Evolutionary conservation across 805 yeast species (phyloP).

Genomic region (Cyberlindnera euphorbiae): DNA sequence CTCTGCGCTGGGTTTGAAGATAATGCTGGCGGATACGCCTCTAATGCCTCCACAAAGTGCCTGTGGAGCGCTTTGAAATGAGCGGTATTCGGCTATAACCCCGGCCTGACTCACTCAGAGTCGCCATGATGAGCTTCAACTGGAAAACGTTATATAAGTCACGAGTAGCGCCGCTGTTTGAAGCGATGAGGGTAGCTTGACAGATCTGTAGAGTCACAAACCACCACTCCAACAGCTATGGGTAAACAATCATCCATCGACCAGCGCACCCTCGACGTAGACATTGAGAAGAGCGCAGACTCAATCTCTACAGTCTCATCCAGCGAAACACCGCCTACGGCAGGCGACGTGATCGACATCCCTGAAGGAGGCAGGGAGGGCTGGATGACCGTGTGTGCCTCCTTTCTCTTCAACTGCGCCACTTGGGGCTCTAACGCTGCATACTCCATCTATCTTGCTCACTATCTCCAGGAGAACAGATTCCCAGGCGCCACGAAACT

Average conservation of each 20-base stretch:
- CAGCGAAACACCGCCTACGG: not conserved
- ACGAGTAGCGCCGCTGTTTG: too few relatives aligned
- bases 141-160: too few relatives aligned
- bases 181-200: too few relatives aligned
- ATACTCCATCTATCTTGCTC: constrained; percentile 58
- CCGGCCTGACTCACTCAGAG: too few relatives aligned
- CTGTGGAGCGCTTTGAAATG: too few relatives aligned
- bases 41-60: too few relatives aligned
- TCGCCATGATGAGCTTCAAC: too few relatives aligned
- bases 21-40: too few relatives aligned
- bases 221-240: not conserved
- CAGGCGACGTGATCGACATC: constrained; percentile 13
- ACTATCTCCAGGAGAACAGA: constrained; percentile 44
- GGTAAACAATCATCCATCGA: constrained; percentile 2
- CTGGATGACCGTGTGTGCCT: constrained; percentile 23
- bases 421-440: constrained; percentile 28
- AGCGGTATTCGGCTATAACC: too few relatives aligned
- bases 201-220: too few relatives aligned
- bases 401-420: constrained; percentile 21
- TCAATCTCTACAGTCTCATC: too few relatives aligned
- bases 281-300: constrained; percentile 8
- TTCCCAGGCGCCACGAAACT: constrained; percentile 52
- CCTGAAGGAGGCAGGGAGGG: constrained; percentile 26
- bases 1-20: too few relatives aligned
- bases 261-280: constrained; percentile 1